phyloP scores from a whole-genome alignment of 2,329 filamentous ascomycete species.

The Aspergillus terreus region DNA sequence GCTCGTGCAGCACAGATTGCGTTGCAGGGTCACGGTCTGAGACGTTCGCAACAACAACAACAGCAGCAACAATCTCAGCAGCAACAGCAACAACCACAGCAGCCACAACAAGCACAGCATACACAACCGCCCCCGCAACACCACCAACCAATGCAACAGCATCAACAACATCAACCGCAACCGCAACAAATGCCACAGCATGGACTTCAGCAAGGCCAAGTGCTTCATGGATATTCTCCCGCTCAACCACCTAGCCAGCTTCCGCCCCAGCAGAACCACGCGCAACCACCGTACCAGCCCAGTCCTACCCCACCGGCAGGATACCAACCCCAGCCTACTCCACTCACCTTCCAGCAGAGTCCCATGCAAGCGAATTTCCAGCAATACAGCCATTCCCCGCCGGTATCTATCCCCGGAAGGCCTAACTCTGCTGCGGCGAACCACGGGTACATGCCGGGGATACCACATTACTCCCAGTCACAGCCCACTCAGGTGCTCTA shows the following conservation, averaged over 20 bases:
- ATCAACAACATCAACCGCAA: conserved; percentile 21
- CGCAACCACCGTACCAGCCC: conserved; percentile 22
- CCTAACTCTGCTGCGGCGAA: conserved; percentile 34
- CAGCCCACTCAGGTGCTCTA: conserved; percentile 56
- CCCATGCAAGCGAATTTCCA: conserved; percentile 40
- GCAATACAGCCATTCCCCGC: conserved; percentile 36
- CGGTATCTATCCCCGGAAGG: conserved; percentile 26
- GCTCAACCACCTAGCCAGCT: conserved; percentile 27
- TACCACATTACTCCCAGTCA: conserved; percentile 46
- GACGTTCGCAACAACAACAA: conserved; percentile 32
- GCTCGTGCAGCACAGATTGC: conserved; percentile 48
- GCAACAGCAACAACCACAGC: conserved; percentile 24
- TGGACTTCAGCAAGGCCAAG: conserved; percentile 26
- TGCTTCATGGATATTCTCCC: conserved; percentile 32
- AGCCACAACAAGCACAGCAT: conserved; percentile 11
- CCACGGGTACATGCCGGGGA: conserved; percentile 44
- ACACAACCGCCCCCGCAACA: conserved; percentile 12
- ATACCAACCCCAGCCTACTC: conserved; percentile 30
- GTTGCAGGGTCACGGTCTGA: conserved; percentile 41
- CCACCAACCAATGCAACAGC: conserved; percentile 25
- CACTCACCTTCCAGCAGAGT: conserved; percentile 38
- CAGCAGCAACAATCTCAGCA: conserved; percentile 28
- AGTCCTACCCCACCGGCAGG: conserved; percentile 32
- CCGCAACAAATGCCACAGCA: conserved; percentile 20
- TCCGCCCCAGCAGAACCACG: conserved; percentile 20